Conservation (phyloP, 257 asterid species). For the Solanum tarapatanum region DNA sequence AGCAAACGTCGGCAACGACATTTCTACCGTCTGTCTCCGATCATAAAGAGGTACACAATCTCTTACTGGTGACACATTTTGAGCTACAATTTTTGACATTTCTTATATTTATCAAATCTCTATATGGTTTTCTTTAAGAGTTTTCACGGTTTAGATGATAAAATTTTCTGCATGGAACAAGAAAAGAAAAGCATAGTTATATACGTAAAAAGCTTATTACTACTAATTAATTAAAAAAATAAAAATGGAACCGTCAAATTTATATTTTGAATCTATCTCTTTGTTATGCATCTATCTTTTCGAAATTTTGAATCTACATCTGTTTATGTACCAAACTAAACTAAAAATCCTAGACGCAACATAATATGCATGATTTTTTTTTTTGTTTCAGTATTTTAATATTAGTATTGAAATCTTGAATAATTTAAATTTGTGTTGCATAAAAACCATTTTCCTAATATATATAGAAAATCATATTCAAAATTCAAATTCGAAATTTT, state of each 20-base stretch:
- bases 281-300: not conserved
- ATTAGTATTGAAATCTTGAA: too few species aligned
- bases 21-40: conserved; percentile 2
- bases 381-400: too few species aligned
- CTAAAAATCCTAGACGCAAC: not conserved
- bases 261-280: not conserved
- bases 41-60: conserved; percentile 8
- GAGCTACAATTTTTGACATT: conserved; percentile 20
- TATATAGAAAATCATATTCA: too few species aligned
- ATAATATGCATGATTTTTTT: not conserved
- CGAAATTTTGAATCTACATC: not conserved
- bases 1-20: conserved; percentile 31
- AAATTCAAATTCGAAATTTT: accelerated
- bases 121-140: not conserved
- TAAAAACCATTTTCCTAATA: too few species aligned
- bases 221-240: not conserved
- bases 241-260: too few species aligned
- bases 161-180: not conserved
- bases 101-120: not conserved
- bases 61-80: conserved; percentile 7
- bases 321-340: not conserved
- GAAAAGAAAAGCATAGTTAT: not conserved
- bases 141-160: not conserved
- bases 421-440: too few species aligned
- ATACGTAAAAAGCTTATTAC: not conserved